Percentiles rank a stretch among this genome's conserved stretches.
These are phyloP conservation scores for Candolleomyces aberdarensis DNA, from an alignment of 768 basidiomycete genomes.

Conservation along the genomic window DNA sequence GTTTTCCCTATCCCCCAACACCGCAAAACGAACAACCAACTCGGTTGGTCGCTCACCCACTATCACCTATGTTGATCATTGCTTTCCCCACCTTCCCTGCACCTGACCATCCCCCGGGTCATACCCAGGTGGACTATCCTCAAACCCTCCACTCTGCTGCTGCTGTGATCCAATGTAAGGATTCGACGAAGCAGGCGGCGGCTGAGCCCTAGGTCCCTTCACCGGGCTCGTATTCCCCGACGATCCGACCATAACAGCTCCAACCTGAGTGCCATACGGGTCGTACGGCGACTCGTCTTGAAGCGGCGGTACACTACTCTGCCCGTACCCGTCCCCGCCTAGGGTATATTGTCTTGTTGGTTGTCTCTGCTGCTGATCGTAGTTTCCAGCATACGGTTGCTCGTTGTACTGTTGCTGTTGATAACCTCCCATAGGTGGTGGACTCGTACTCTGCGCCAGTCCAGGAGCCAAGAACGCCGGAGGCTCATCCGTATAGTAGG, in stretches of 20 bases:
- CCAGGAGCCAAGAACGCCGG: conserved; percentile 4
- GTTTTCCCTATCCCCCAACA: background rate
- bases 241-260: background rate
- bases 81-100: background rate
- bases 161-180: too few relatives aligned
- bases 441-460: background rate
- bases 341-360: conserved; percentile 54
- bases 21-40: too few relatives aligned
- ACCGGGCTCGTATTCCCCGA: background rate
- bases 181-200: background rate
- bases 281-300: conserved; percentile 23
- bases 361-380: conserved; percentile 19
- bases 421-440: background rate
- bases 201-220: background rate
- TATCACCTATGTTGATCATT: too few relatives aligned
- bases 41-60: too few relatives aligned
- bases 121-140: background rate
- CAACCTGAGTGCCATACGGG: conserved; percentile 8
- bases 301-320: conserved; percentile 40
- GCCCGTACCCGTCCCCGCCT: conserved; percentile 55
- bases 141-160: background rate
- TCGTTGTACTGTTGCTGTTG: conserved; percentile 8
- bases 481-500: conserved; percentile 33
- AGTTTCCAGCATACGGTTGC: conserved; percentile 19
- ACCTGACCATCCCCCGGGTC: background rate